Evolutionary conservation across 1,139 yeast species (phyloP).

Genomic region (Taphrina deformans): DNA sequence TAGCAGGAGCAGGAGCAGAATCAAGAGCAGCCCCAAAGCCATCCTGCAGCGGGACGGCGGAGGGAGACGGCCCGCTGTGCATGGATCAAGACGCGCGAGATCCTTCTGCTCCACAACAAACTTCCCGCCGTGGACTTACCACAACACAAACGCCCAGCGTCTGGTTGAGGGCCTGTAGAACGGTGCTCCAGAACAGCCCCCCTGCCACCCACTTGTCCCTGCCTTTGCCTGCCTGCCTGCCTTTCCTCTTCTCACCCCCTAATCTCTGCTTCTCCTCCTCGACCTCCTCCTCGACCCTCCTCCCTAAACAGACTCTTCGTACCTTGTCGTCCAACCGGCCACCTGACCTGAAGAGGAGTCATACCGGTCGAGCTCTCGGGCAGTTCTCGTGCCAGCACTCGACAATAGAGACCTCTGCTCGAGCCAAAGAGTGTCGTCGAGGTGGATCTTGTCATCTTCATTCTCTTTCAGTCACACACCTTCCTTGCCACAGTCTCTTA

Average conservation of each 20-base stretch:
- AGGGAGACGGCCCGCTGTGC: neutral
- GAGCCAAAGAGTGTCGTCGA: neutral
- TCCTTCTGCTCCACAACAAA: too few relatives aligned
- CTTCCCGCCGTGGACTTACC: too few relatives aligned
- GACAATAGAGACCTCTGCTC: neutral
- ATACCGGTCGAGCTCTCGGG: neutral
- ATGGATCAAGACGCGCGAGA: neutral
- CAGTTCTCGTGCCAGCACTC: neutral
- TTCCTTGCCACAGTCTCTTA: conserved; percentile 9
- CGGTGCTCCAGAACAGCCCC: too few relatives aligned
- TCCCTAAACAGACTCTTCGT: neutral
- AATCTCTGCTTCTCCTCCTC: neutral
- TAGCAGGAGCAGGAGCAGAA: too few relatives aligned
- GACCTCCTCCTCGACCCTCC: neutral
- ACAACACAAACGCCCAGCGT: neutral
- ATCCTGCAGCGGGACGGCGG: neutral
- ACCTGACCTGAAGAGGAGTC: neutral
- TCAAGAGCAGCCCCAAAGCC: neutral
- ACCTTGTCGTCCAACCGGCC: neutral
- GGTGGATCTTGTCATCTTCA: neutral
- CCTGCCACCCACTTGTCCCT: neutral
- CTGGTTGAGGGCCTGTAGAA: too few relatives aligned
- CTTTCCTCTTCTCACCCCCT: neutral
- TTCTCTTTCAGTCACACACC: conserved; percentile 9
- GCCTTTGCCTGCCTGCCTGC: neutral